Evolutionary conservation across 2,329 filamentous ascomycete species (phyloP).

Genomic region (Cytospora piceicola): DNA sequence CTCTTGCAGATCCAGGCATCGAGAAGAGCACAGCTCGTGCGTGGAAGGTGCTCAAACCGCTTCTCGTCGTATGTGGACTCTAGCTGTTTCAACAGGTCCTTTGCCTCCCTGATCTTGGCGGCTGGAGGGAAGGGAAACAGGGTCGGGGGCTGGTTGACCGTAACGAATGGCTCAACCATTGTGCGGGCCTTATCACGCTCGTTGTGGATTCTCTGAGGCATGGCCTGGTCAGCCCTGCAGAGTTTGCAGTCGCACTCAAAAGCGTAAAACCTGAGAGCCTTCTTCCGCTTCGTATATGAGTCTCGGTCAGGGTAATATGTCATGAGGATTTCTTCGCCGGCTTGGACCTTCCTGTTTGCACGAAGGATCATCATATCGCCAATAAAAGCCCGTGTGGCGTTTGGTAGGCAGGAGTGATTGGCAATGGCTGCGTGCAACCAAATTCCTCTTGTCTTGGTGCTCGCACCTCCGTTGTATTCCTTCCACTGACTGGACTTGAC

Average conservation of each 20-base stretch:
- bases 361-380: constrained; percentile 40
- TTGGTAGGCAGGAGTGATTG: constrained; percentile 41
- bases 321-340: constrained; percentile 44
- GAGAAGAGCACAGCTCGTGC: not conserved
- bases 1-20: not conserved
- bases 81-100: not conserved
- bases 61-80: constrained; percentile 6
- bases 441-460: constrained; percentile 30
- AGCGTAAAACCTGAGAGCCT: constrained; percentile 29
- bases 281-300: not conserved
- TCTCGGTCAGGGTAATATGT: not conserved
- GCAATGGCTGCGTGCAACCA: constrained; percentile 38
- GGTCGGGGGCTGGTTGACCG: not conserved
- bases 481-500: constrained; percentile 3
- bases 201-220: constrained; percentile 29
- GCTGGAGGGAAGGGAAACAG: no score
- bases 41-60: constrained; percentile 3
- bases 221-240: constrained; percentile 40
- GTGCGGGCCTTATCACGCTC: constrained; percentile 34
- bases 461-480: not conserved
- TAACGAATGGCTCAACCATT: constrained; percentile 31
- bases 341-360: constrained; percentile 44
- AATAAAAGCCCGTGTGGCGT: constrained; percentile 39
- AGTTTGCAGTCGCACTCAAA: constrained; percentile 47
- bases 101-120: not conserved